Evolutionary conservation across 768 basidiomycete genomes (phyloP).

Genomic region (Pleurotus giganteus): DNA sequence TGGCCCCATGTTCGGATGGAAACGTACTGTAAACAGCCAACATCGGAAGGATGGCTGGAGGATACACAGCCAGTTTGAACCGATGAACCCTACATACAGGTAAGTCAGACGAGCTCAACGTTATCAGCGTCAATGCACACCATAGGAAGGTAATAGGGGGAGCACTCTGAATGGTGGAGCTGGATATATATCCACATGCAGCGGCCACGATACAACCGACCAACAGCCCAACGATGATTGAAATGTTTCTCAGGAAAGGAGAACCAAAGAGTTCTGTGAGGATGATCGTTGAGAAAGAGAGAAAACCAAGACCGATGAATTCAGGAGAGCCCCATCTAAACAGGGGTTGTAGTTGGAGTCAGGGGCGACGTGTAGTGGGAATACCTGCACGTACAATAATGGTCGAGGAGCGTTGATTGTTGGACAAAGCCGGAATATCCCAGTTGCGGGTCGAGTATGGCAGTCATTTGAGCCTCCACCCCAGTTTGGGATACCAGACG

Average conservation of each 20-base stretch:
- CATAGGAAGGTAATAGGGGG: conserved; percentile 84
- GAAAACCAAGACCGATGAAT: conserved; percentile 85
- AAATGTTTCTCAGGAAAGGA: conserved; percentile 81
- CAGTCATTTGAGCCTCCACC: conserved; percentile 82
- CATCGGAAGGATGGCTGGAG: conserved; percentile 58
- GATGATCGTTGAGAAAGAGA: conserved; percentile 75
- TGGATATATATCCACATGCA: conserved; percentile 74
- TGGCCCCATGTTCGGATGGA: background rate
- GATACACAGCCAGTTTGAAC: conserved; percentile 76
- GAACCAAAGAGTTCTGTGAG: conserved; percentile 81
- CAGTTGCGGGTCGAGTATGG: conserved; percentile 52
- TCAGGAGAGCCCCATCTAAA: conserved; percentile 75
- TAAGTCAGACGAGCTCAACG: background rate
- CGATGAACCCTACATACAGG: conserved; percentile 54
- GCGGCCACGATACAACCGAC: conserved; percentile 84
- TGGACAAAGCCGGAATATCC: conserved; percentile 73
- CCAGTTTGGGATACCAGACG: conserved; percentile 78
- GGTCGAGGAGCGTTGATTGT: conserved; percentile 68
- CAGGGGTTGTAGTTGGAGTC: background rate
- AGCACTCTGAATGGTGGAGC: conserved; percentile 58
- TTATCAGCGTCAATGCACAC: conserved; percentile 24
- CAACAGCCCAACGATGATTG: conserved; percentile 70
- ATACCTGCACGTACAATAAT: conserved; percentile 43
- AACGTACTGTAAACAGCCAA: conserved; percentile 34
- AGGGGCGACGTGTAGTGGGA: background rate